A percentile compares a stretch with the other conserved stretches of the same genome.
Evolutionary conservation across 768 basidiomycete genomes (phyloP).

Genomic region (Ramaria sp.): DNA sequence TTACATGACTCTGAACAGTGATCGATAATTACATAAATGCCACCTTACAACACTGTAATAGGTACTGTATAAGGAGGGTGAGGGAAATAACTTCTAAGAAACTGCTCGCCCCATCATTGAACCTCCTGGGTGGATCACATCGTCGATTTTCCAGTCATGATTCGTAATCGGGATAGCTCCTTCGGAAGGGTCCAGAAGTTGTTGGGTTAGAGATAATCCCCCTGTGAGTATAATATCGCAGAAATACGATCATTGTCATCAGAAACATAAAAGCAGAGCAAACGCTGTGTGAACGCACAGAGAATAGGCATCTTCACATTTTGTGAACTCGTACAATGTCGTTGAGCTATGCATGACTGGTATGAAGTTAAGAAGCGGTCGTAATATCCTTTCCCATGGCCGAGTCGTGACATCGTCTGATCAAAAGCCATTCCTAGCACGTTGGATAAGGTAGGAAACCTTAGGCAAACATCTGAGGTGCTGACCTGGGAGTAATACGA

Average conservation of each 20-base stretch:
- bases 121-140: slow-evolving; percentile 29
- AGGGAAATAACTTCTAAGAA: background rate
- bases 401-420: slow-evolving; percentile 52
- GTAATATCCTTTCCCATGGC: slow-evolving; percentile 80
- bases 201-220: slow-evolving; percentile 55
- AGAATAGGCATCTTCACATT: slow-evolving; percentile 42
- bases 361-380: slow-evolving; percentile 62
- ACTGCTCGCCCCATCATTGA: background rate
- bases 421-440: slow-evolving; percentile 66
- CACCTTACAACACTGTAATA: no score
- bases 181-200: slow-evolving; percentile 38
- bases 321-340: slow-evolving; percentile 15
- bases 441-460: background rate
- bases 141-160: slow-evolving; percentile 56
- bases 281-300: slow-evolving; percentile 30
- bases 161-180: slow-evolving; percentile 40
- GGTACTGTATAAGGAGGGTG: no score
- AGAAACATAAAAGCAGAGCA: slow-evolving; percentile 5
- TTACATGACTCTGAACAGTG: no score
- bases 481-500: slow-evolving; percentile 61
- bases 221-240: slow-evolving; percentile 28
- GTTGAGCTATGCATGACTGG: slow-evolving; percentile 10
- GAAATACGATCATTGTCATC: background rate
- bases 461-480: background rate
- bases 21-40: no score